phyloP scores from a whole-genome alignment of 140 eudicot species.

The Stevia rebaudiana region DNA sequence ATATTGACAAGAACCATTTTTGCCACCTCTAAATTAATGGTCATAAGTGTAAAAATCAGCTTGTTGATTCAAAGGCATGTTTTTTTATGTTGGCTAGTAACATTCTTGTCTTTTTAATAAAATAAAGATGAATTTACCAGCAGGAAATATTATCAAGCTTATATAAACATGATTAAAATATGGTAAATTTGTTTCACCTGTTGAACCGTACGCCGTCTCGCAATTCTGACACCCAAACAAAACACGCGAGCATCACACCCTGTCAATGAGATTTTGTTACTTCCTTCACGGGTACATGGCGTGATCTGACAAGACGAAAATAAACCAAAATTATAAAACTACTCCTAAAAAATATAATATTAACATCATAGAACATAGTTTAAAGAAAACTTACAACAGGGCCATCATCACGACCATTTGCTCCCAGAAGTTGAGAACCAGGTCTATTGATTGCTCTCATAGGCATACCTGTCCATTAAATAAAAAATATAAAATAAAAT shows the following conservation, averaged over 20 bases:
- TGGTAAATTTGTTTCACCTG: constrained; percentile 39
- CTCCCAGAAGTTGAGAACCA: constrained; percentile 79
- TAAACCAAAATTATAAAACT: constrained; percentile 15
- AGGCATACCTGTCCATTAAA: constrained; percentile 54
- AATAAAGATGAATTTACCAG: constrained; percentile 1
- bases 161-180: not conserved
- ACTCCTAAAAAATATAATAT: not conserved
- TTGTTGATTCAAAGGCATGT: constrained; percentile 2
- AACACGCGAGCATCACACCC: constrained; percentile 79
- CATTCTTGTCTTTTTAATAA: not conserved
- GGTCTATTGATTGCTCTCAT: constrained; percentile 82
- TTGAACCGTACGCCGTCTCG: constrained; percentile 62
- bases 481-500: not conserved
- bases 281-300: constrained; percentile 64
- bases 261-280: constrained; percentile 69
- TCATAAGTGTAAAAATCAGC: not conserved
- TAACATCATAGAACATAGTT: not conserved
- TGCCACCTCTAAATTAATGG: not conserved
- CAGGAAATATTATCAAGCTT: not conserved
- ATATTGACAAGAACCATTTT: not conserved
- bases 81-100: not conserved
- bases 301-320: constrained; percentile 58
- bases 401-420: constrained; percentile 99
- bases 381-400: constrained; percentile 56
- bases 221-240: constrained; percentile 91